Base-by-base conservation (phyloP, 2,329 filamentous ascomycete species). In the Penicillium sp. region DNA sequence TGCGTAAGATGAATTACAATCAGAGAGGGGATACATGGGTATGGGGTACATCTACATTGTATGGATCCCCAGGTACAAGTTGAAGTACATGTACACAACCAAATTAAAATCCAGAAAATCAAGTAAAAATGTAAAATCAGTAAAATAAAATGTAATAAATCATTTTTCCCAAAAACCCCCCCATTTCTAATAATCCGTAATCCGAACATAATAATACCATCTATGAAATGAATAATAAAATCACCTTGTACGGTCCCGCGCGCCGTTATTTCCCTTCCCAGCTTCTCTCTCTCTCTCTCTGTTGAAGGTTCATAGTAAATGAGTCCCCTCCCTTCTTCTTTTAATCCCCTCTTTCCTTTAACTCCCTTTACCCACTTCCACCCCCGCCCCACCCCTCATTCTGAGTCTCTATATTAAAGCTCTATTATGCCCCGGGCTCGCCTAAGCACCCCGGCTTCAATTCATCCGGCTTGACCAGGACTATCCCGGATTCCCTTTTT, bases 221-320 rank as follows among this genome's bases (percentile, higher is more conserved):
- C 35, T 23, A 51, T 26, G 10, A 50, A 55, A 57, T 35, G 46
- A 50, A 50, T 50, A 37, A 55, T 42, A 58, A 52, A 62, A 50
- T 53, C 29, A n/a, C 45, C 50, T 13, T 50, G 37, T 55, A 60
- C 60, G 52, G 54, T 63, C 55, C 48, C 39, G 58, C 53, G 54
- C 62, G 57, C 65, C 62, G 63, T 67, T 66, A 63, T 66, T 63
- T 58, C 59, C 58, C 42, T 63, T 63, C 54, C 52, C 54, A 59
- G 52, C 39, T 47, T 47, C 50, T 44, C 53, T 53, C 48, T 50
- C 49, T 45, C 26, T 23, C 16, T 4, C 19, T 10, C 37, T 39
- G 37, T 21, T 42, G 19, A 42, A 42, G 39, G 39, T 42, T 42
- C 39, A 42, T 42, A 42, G n/a, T 21, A 23, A 21, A 42, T 42